Base-by-base conservation (phyloP, 176 grass and related monocot genomes). In the Pontederia crassipes region DNA sequence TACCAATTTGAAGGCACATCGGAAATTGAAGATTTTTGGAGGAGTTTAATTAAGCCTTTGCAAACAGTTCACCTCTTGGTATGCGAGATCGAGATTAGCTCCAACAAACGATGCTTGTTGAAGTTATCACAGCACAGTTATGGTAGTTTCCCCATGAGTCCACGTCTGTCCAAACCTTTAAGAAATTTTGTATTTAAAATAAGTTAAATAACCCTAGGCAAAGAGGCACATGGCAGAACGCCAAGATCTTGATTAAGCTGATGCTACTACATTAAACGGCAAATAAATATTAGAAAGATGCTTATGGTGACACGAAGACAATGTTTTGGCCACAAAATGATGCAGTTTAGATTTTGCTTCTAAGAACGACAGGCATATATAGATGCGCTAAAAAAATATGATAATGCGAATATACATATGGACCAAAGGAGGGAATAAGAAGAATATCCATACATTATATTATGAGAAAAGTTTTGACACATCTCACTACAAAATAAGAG, bases 101-200 rank as follows among this genome's bases (percentile, higher is more conserved):
- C 45, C 54, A 9, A 58, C 45, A 1, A 48, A 24, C 20, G 32
- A 40, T 40, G 32, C 55, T 70, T 17, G 6, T 8, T 18, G 18
- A 48, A 59, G 49, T n/a, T 59, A 49, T 15, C 11, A 17, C 10
- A 40, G 12, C 9, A 58, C 17, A 11, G 27, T 17, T 17, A 45
- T 48, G 11, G 40, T 1, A 24, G 20, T 24, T 24, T 70, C 68
- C 47, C 55, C 68, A 29, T 50, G 29, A 10, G 16, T 59, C 55
- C 55, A 70, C 55, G 55, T 70, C 57, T 49, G 32, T 40, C 68
- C 55, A 28, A 12, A 10, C 45, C 27, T 18, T 18, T 40, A 49
- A 32, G 17, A 70, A 16, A 55, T 15, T 26, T 48, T 59, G 48
- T 24, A 70, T 40, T 26, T 49, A 28, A 49, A 57, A 28, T 24